Conservation (phyloP, 768 basidiomycete genomes). For the Boletus sp. region DNA sequence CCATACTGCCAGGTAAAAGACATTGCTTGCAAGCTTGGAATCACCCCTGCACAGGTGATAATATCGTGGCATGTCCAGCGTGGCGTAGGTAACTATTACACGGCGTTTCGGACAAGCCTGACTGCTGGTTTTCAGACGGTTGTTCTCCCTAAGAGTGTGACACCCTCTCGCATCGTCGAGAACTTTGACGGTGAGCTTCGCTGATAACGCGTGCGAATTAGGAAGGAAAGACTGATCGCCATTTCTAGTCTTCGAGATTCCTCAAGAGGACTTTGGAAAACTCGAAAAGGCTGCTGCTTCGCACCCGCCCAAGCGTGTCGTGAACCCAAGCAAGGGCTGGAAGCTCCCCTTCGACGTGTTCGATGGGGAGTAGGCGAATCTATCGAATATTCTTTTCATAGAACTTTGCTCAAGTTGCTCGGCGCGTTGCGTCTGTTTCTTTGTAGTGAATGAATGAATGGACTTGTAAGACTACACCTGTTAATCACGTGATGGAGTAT, state of each 20-base stretch:
- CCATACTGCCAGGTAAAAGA: slow-evolving; percentile 40
- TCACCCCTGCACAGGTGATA: slow-evolving; percentile 72
- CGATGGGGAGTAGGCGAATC: slow-evolving; percentile 36
- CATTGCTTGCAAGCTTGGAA: slow-evolving; percentile 58
- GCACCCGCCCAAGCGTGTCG: slow-evolving; percentile 52
- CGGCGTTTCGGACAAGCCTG: neutral
- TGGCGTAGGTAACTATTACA: slow-evolving; percentile 44
- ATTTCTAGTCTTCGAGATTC: slow-evolving; percentile 31
- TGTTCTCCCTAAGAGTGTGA: slow-evolving; percentile 77
- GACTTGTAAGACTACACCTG: too few species aligned
- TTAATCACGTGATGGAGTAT: slow-evolving; percentile 5
- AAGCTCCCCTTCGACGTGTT: slow-evolving; percentile 62
- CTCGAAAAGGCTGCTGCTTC: slow-evolving; percentile 40
- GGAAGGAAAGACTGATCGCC: neutral
- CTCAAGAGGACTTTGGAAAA: slow-evolving; percentile 38
- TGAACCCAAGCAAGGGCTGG: slow-evolving; percentile 61
- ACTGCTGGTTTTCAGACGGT: slow-evolving; percentile 43
- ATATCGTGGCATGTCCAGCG: slow-evolving; percentile 78
- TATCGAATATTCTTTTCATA: neutral
- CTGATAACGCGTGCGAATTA: neutral
- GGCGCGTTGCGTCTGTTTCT: neutral
- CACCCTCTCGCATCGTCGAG: slow-evolving; percentile 61
- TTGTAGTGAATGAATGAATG: neutral
- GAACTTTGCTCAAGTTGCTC: neutral
- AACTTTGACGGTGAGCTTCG: slow-evolving; percentile 56